Conservation (phyloP, 2,329 filamentous ascomycete genomes). For the Calonectria honghensis region DNA sequence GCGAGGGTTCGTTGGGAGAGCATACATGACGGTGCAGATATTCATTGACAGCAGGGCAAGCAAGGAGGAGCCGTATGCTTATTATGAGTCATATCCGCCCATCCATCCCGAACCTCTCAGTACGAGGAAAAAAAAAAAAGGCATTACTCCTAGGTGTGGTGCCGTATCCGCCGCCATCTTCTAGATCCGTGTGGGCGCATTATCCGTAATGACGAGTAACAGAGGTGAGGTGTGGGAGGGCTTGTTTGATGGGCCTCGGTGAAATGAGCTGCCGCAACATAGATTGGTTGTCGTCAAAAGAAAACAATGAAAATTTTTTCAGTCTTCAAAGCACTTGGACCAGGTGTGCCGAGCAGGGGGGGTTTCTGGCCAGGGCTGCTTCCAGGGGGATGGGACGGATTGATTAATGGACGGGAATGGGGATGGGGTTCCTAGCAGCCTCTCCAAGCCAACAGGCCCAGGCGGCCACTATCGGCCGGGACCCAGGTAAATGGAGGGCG, state of each 20-base stretch:
- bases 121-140: constrained; percentile 13
- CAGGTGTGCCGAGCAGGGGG: constrained; percentile 44
- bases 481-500: constrained; percentile 37
- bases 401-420: constrained; percentile 52
- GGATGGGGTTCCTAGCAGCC: constrained; percentile 45
- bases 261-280: constrained; percentile 38
- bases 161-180: constrained; percentile 22
- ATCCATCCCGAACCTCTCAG: constrained; percentile 41
- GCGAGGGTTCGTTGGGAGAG: constrained; percentile 54
- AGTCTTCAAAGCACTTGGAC: constrained; percentile 42
- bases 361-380: constrained; percentile 38
- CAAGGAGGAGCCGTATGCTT: constrained; percentile 42
- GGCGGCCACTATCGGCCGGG: constrained; percentile 47
- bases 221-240: constrained; percentile 15
- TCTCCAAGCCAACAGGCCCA: constrained; percentile 44
- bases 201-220: constrained; percentile 29
- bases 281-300: constrained; percentile 36
- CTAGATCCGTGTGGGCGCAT: constrained; percentile 11
- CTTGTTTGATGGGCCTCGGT: constrained; percentile 36
- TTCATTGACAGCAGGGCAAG: constrained; percentile 48
- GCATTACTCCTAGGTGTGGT: constrained; percentile 19
- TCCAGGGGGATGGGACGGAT: constrained; percentile 41
- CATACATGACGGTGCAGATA: constrained; percentile 50
- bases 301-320: constrained; percentile 46
- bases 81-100: constrained; percentile 54